Evolutionary conservation across 345 rosid genomes (phyloP).

Genomic region (Ceriops tagal): DNA sequence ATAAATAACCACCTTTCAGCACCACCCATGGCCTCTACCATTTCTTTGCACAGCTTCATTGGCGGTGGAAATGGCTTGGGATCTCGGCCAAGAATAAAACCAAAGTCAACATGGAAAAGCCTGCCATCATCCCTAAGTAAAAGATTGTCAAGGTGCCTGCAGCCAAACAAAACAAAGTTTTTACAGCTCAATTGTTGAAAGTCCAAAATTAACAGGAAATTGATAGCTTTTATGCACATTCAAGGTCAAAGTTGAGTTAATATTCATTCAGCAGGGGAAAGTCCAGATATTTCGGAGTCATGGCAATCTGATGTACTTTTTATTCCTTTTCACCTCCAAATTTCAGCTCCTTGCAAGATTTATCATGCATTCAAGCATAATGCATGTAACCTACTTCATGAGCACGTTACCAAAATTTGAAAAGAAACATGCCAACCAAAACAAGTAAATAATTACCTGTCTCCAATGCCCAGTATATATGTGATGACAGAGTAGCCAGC

Average conservation of each 20-base stretch:
- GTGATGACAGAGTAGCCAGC: slow-evolving; percentile 99
- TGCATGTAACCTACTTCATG: too few species aligned
- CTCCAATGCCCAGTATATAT: slow-evolving; percentile 95
- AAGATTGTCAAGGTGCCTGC: slow-evolving; percentile 94
- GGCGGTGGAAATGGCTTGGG: slow-evolving; percentile 99
- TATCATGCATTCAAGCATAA: too few species aligned
- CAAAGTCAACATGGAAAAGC: slow-evolving; percentile 97
- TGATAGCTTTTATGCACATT: too few species aligned
- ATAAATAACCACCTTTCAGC: slow-evolving; percentile 66
- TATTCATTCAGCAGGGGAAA: too few species aligned
- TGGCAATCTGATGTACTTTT: too few species aligned
- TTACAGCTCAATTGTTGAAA: slow-evolving; percentile 7
- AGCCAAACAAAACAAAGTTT: slow-evolving; percentile 11
- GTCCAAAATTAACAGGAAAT: too few species aligned
- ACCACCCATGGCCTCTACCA: slow-evolving; percentile 99
- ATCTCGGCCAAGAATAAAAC: slow-evolving; percentile 93
- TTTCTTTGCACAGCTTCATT: slow-evolving; percentile 99
- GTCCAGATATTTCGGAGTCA: too few species aligned
- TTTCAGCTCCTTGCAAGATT: too few species aligned
- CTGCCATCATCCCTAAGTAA: slow-evolving; percentile 94
- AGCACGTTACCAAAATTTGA: not conserved
- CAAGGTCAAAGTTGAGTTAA: too few species aligned
- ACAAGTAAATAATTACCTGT: slow-evolving; percentile 50
- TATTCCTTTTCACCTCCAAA: too few species aligned
- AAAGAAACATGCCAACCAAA: slow-evolving; percentile 2